These are phyloP conservation scores for Sordaria brevicollis DNA, from an alignment of 495 filamentous ascomycete species.

Conservation along the genomic window DNA sequence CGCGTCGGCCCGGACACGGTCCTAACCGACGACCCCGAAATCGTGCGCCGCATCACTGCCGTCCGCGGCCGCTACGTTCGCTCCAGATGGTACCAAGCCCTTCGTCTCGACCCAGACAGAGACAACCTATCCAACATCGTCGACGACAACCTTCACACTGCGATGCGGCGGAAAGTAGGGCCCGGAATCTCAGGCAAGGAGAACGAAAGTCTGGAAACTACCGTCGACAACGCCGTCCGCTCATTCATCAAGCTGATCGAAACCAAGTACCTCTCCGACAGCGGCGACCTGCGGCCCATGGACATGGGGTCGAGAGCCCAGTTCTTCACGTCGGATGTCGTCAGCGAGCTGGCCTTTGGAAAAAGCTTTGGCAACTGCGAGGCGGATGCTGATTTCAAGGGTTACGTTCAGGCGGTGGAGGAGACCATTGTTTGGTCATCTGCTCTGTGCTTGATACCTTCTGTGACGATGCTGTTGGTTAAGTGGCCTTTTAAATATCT, in stretches of 20 bases:
- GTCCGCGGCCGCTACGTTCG: slow-evolving; percentile 21
- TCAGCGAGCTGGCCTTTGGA: slow-evolving; percentile 21
- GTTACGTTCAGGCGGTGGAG: slow-evolving; percentile 18
- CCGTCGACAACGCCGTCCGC: slow-evolving; percentile 1
- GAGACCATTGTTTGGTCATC: slow-evolving; percentile 38
- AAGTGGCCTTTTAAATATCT: slow-evolving; percentile 11
- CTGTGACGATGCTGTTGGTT: slow-evolving; percentile 42
- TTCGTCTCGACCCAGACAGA: slow-evolving; percentile 22
- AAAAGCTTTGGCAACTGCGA: slow-evolving; percentile 19
- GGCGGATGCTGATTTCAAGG: slow-evolving; percentile 13
- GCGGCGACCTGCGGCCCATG: not conserved
- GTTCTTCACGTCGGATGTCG: slow-evolving; percentile 24
- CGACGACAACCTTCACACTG: slow-evolving; percentile 29
- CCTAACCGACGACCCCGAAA: slow-evolving; percentile 27
- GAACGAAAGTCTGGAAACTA: slow-evolving; percentile 25
- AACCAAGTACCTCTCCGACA: not conserved
- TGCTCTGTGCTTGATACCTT: slow-evolving; percentile 41
- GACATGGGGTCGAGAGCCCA: slow-evolving; percentile 1
- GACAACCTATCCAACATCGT: slow-evolving; percentile 28
- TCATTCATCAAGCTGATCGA: not conserved
- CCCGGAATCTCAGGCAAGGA: slow-evolving; percentile 42
- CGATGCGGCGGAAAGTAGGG: slow-evolving; percentile 23
- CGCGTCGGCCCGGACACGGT: slow-evolving; percentile 41
- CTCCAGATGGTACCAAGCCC: slow-evolving; percentile 20
- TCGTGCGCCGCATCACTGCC: slow-evolving; percentile 20